phyloP scores from a whole-genome alignment of 2,329 filamentous ascomycete genomes.

The Raffaelea albimanens region DNA sequence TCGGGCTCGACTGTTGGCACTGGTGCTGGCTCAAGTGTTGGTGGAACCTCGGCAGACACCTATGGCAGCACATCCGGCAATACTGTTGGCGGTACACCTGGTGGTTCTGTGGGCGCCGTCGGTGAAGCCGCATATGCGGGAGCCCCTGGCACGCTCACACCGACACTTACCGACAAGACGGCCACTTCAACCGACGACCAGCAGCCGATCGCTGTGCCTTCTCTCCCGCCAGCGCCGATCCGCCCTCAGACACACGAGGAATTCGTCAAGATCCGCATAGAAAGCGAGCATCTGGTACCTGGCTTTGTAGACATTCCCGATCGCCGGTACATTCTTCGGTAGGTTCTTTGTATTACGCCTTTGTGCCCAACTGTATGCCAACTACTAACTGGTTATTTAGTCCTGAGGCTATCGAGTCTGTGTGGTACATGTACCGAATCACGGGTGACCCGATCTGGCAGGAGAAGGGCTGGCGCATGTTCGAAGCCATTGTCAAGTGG shows the following conservation, averaged over 20 bases:
- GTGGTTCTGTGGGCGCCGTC: no score
- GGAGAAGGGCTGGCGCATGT: constrained; percentile 84
- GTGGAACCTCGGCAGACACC: no score
- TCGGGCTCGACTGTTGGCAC: no score
- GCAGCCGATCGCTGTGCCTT: no score
- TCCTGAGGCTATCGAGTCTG: constrained; percentile 78
- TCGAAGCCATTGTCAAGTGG: constrained; percentile 55
- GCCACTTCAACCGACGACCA: no score
- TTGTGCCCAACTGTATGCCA: constrained; percentile 10
- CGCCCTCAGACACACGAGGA: constrained; percentile 44
- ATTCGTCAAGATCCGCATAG: constrained; percentile 37
- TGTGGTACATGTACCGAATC: constrained; percentile 87
- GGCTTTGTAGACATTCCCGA: constrained; percentile 39
- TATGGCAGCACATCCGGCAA: no score
- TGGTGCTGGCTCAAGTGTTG: no score
- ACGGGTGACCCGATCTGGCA: constrained; percentile 68
- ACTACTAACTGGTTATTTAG: constrained; percentile 27
- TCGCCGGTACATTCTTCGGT: constrained; percentile 53
- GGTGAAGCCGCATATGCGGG: no score
- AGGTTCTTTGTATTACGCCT: constrained; percentile 17
- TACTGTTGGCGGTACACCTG: no score
- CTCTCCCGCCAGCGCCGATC: constrained; percentile 21
- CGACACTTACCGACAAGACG: no score
- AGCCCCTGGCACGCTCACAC: no score
- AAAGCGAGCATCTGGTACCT: constrained; percentile 33